Evolutionary conservation across 2,329 filamentous ascomycete genomes (phyloP).

Genomic region (Xylaria sp.): DNA sequence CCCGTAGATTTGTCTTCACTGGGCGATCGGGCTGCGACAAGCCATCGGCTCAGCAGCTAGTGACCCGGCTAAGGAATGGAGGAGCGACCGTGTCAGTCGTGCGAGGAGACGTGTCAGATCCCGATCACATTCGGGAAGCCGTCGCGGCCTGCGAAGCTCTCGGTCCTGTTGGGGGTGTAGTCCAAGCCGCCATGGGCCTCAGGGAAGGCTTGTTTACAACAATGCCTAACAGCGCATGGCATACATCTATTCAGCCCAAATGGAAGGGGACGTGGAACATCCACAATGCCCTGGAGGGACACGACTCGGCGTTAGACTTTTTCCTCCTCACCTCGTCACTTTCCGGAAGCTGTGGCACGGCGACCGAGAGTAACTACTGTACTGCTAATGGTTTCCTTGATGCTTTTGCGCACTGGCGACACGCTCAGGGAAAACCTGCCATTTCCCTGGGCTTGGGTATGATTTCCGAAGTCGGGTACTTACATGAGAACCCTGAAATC

Average conservation of each 20-base stretch:
- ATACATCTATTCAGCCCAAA: conserved; percentile 43
- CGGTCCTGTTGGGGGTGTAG: conserved; percentile 38
- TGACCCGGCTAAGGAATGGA: conserved; percentile 36
- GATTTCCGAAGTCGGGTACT: conserved; percentile 52
- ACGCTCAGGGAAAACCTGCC: conserved; percentile 4
- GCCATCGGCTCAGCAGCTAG: conserved; percentile 39
- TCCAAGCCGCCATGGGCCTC: conserved; percentile 51
- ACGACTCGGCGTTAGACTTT: conserved; percentile 46
- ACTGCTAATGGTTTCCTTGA: conserved; percentile 53
- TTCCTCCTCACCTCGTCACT: conserved; percentile 48
- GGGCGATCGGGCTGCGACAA: conserved; percentile 47
- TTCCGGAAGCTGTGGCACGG: conserved; percentile 46
- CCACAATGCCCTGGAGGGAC: conserved; percentile 36
- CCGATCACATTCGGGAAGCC: conserved; percentile 28
- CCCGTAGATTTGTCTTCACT: conserved; percentile 49
- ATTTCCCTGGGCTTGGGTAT: conserved; percentile 47
- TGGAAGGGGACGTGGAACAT: conserved; percentile 43
- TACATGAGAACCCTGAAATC: conserved; percentile 48
- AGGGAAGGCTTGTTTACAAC: conserved; percentile 45
- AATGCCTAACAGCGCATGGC: conserved; percentile 47
- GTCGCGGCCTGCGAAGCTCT: conserved; percentile 27
- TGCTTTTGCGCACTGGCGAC: conserved; percentile 12
- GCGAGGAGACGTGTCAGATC: conserved; percentile 40
- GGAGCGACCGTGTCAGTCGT: conserved; percentile 44
- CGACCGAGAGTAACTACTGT: conserved; percentile 53